These are phyloP conservation scores for Chrysanthemum seticuspe DNA, from an alignment of 129 eudicot genomes.

Conservation along the genomic window DNA sequence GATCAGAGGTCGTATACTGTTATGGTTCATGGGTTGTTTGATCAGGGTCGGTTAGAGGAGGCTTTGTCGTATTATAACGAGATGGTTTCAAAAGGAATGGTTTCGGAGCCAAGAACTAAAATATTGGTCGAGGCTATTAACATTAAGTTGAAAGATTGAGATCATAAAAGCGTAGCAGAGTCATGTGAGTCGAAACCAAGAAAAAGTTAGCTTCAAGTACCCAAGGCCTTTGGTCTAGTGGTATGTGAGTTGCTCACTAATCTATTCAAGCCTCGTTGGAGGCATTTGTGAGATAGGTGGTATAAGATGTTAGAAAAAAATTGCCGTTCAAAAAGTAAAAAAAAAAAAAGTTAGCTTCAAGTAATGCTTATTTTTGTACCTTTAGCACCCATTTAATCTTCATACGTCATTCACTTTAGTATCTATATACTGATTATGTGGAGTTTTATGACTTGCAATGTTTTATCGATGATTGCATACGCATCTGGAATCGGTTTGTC, in stretches of 20 bases:
- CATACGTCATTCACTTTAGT: neutral
- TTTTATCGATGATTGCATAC: neutral
- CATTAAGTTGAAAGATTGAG: constrained; percentile 35
- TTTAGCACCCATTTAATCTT: neutral
- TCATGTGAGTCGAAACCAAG: neutral
- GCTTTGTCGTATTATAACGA: constrained; percentile 54
- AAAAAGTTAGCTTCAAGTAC: neutral
- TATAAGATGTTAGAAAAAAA: too few species aligned
- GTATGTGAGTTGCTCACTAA: too few species aligned
- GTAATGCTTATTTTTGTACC: neutral
- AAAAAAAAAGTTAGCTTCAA: constrained; percentile 11
- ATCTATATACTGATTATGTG: neutral
- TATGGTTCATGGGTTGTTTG: constrained; percentile 69
- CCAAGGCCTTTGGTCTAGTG: too few species aligned
- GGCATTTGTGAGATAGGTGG: too few species aligned
- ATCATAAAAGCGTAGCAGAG: neutral
- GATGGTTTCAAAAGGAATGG: constrained; percentile 73
- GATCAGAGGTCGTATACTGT: constrained; percentile 76
- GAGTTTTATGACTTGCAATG: neutral
- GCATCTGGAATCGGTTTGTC: neutral
- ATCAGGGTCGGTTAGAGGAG: constrained; percentile 49
- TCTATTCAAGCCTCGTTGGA: too few species aligned
- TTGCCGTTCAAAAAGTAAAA: too few species aligned
- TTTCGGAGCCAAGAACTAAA: constrained; percentile 66
- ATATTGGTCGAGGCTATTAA: constrained; percentile 55